Conservation (phyloP, 768 basidiomycete genomes). For the Tephrocybe sp. region DNA sequence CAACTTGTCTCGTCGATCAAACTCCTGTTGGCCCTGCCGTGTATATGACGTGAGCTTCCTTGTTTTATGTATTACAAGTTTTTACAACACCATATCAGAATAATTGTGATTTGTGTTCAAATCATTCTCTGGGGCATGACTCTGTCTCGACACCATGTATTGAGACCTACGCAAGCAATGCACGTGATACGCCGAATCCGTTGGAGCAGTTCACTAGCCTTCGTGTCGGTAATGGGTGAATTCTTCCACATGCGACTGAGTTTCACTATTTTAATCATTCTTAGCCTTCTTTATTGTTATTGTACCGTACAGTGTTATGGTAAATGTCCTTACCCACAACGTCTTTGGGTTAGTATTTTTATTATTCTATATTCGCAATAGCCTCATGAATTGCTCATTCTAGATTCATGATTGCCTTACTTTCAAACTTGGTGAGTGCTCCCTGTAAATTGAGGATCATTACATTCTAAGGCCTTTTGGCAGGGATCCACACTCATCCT, state of each 20-base stretch:
- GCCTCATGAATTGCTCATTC: neutral
- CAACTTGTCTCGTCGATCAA: too few relatives aligned
- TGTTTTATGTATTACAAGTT: neutral
- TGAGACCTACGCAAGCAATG: neutral
- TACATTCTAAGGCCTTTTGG: neutral
- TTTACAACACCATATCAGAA: neutral
- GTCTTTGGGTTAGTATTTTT: conserved; percentile 10
- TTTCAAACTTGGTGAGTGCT: conserved; percentile 10
- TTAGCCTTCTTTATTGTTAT: conserved; percentile 8
- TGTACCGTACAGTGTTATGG: conserved; percentile 12
- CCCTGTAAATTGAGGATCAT: too few relatives aligned
- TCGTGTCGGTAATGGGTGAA: conserved; percentile 1
- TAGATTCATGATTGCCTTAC: conserved; percentile 12
- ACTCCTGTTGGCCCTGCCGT: neutral
- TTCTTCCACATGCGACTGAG: neutral
- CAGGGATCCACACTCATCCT: conserved; percentile 12
- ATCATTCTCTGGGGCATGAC: conserved; percentile 13
- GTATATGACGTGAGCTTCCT: conserved; percentile 7
- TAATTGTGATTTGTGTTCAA: conserved; percentile 3
- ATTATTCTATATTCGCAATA: neutral
- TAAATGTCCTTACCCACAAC: conserved; percentile 8
- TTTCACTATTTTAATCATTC: neutral
- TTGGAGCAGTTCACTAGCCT: conserved; percentile 11
- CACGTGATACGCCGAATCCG: conserved; percentile 4
- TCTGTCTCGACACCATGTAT: neutral